Percentiles rank a stretch among this genome's conserved stretches.
phyloP scores from a whole-genome alignment of 106 monocot species.

The Alisma plantagoaquatica region DNA sequence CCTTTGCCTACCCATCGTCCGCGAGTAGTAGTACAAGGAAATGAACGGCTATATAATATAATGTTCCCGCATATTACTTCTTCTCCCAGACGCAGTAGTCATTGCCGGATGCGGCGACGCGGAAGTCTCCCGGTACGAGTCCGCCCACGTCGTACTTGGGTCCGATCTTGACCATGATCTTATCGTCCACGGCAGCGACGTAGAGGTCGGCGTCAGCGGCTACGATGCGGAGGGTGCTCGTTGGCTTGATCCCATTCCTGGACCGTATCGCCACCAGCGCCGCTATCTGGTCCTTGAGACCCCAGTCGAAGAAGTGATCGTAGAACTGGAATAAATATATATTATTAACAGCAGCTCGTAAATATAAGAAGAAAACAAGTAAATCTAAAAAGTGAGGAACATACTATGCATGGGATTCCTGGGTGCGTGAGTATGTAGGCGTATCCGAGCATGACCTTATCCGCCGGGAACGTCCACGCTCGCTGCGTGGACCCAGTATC shows the following conservation, averaged over 20 bases:
- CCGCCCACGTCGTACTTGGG: slow-evolving; percentile 23
- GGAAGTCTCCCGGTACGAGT: slow-evolving; percentile 28
- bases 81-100: slow-evolving; percentile 56
- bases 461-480: slow-evolving; percentile 56
- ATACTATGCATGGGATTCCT: slow-evolving; percentile 48
- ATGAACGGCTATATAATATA: too few relatives aligned
- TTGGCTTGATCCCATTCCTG: slow-evolving; percentile 32
- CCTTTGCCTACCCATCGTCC: too few relatives aligned
- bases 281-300: slow-evolving; percentile 32
- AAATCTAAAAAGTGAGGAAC: slow-evolving; percentile 9
- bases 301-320: slow-evolving; percentile 50
- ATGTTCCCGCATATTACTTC: too few relatives aligned
- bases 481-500: slow-evolving; percentile 44
- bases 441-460: slow-evolving; percentile 67
- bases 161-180: slow-evolving; percentile 41
- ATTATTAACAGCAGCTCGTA: neutral
- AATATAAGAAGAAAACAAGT: neutral
- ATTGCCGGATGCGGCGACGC: slow-evolving; percentile 23
- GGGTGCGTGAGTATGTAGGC: slow-evolving; percentile 64
- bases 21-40: too few relatives aligned
- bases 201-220: slow-evolving; percentile 39
- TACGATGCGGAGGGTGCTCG: slow-evolving; percentile 33
- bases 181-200: slow-evolving; percentile 44
- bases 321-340: slow-evolving; percentile 52
- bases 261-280: slow-evolving; percentile 24